A percentile compares a stretch with the other conserved stretches of the same genome.
Conservation (phyloP, 306 rosid species). For the Phaseolus lunatus region DNA sequence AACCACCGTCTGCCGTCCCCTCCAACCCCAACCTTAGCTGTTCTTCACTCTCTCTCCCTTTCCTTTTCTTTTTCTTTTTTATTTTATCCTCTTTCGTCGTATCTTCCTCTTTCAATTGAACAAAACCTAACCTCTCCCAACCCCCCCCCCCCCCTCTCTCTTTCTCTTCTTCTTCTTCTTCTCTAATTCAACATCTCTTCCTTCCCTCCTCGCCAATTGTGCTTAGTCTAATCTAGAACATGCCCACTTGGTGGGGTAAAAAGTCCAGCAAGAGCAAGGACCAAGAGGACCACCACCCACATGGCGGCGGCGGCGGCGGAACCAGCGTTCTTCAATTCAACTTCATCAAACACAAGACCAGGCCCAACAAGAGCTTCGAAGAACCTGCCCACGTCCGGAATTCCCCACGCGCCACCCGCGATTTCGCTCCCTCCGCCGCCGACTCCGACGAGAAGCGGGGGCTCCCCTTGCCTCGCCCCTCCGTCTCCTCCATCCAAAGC, state of each 20-base stretch:
- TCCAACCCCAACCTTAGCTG: slow-evolving; percentile 50
- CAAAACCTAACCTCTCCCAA: slow-evolving; percentile 32
- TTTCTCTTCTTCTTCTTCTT: background rate
- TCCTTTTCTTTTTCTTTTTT: background rate
- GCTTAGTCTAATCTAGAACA: slow-evolving; percentile 23
- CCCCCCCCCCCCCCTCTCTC: background rate
- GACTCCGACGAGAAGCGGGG: slow-evolving; percentile 68
- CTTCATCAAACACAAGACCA: slow-evolving; percentile 51
- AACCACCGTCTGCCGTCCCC: slow-evolving; percentile 82
- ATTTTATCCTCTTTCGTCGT: slow-evolving; percentile 37
- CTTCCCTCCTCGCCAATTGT: background rate
- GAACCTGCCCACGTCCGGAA: slow-evolving; percentile 42
- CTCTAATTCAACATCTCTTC: background rate
- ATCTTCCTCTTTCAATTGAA: slow-evolving; percentile 43
- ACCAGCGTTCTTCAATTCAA: slow-evolving; percentile 20
- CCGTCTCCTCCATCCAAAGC: slow-evolving; percentile 53
- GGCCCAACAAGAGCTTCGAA: slow-evolving; percentile 60
- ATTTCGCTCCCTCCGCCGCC: slow-evolving; percentile 48
- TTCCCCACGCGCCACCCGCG: slow-evolving; percentile 68
- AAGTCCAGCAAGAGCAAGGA: slow-evolving; percentile 70
- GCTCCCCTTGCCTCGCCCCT: slow-evolving; percentile 77
- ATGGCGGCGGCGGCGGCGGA: background rate
- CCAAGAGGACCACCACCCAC: background rate
- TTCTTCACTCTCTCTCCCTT: slow-evolving; percentile 42
- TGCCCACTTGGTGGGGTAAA: slow-evolving; percentile 91